Conservation (phyloP, 2,329 filamentous ascomycete genomes). For the Phialemoniopsis sp. region DNA sequence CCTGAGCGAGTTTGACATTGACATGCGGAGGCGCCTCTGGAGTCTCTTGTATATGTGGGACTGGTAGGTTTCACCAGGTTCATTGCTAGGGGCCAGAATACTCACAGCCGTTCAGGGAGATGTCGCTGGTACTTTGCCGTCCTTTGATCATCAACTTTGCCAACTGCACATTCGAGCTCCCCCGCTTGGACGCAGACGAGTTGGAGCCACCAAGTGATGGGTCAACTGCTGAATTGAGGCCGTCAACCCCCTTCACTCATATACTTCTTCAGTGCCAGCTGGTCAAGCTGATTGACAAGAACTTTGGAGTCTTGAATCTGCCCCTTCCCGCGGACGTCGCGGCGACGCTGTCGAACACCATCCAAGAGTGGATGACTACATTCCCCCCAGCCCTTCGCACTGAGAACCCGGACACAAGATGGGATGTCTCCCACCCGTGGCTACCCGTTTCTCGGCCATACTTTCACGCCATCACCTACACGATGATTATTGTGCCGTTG, state of each 20-base stretch:
- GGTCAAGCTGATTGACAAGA: background rate
- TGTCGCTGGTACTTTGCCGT: conserved; percentile 35
- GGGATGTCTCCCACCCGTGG: conserved; percentile 35
- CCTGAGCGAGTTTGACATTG: conserved; percentile 37
- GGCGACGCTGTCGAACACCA: conserved; percentile 14
- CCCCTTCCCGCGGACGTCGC: background rate
- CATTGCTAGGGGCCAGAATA: background rate
- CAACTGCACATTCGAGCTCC: conserved; percentile 30
- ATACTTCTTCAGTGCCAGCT: conserved; percentile 34
- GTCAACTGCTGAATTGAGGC: too few species aligned
- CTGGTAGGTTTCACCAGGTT: conserved; percentile 25
- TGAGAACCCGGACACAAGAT: conserved; percentile 30
- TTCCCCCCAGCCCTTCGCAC: conserved; percentile 36
- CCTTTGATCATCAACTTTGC: conserved; percentile 37
- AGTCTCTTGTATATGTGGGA: conserved; percentile 41
- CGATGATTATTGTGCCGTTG: conserved; percentile 39
- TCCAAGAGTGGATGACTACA: conserved; percentile 35
- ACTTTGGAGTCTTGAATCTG: background rate
- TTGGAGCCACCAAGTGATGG: too few species aligned
- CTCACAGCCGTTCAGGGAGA: conserved; percentile 21
- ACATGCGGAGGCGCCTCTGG: conserved; percentile 42
- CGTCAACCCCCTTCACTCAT: conserved; percentile 37
- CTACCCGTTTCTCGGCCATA: conserved; percentile 40
- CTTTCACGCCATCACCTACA: conserved; percentile 36
- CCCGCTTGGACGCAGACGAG: conserved; percentile 29